Base-by-base conservation (phyloP, 176 grass and related monocot species). In the Puccinellia tenuiflora region DNA sequence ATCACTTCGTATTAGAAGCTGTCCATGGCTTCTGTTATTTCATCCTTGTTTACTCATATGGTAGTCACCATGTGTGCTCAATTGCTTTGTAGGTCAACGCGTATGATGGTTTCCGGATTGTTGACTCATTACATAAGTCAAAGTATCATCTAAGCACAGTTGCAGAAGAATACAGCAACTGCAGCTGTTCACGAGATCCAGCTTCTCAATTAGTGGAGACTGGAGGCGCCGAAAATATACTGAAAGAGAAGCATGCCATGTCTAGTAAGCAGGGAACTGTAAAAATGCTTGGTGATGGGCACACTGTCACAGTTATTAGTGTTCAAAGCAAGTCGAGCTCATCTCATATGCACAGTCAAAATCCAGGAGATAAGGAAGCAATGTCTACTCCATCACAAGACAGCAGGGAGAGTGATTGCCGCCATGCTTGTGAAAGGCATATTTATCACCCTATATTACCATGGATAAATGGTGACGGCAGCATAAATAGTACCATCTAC, bases 401-500 rank as follows among this genome's bases (percentile, higher is more conserved):
- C 22, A 67, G 42, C 53, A 78, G 20, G 31, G 83, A 80, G 53
- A 73, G 43, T 48, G 85, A 84, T 74, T 84, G 39, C 20, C 48
- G 39, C 81, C 51, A 78, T 81, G 75, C 28, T 78, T 79, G 70
- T 50, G 66, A 35, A 50, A 70, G 20, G 35, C 83, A 76, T 73
- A 45, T 82, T n/a, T 93, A 85, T 68, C 73, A 85, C 20, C 88
- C 90, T 62, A 98, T 98, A 81, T 86, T 94, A 18, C 92, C 95
- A 75, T 98, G 95, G 92, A 88, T 98, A 82, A 98, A 98, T 78
- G 95, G 79, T 79, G 95, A 98, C 90, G 95, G 95, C 57, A 98
- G 86, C 34, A 84, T 75, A 56, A 98, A 95, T 78, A 91, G 45
- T 76, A 88, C 85, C 31, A 45, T 91, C 38, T 91, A 91, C 46